Conservation (phyloP, 2,329 filamentous ascomycete species). For the Akanthomyces lecanii region DNA sequence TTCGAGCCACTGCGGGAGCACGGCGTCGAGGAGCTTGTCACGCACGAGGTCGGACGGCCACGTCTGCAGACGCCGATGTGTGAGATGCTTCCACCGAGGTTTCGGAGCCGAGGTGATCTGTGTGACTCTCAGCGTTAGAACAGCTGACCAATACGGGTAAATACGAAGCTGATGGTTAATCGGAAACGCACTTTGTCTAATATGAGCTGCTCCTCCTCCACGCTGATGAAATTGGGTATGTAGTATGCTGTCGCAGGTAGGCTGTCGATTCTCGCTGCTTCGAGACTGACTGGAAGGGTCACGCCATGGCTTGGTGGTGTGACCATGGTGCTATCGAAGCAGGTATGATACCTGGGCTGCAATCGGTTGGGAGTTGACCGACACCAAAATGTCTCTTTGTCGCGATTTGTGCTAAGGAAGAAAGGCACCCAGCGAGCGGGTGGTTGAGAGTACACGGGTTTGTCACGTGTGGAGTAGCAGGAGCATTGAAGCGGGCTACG, state of each 20-base stretch:
- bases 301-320: slow-evolving; percentile 10
- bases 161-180: background rate
- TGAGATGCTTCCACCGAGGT: slow-evolving; percentile 79
- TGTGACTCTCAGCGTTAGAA: slow-evolving; percentile 9
- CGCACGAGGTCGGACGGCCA: slow-evolving; percentile 81
- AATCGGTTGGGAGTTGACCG: background rate
- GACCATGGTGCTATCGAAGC: background rate
- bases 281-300: slow-evolving; percentile 45
- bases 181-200: slow-evolving; percentile 58
- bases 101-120: slow-evolving; percentile 61
- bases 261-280: slow-evolving; percentile 46
- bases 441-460: background rate
- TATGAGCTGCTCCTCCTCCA: slow-evolving; percentile 67
- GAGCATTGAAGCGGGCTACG: background rate
- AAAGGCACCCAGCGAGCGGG: background rate
- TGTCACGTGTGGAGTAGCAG: background rate
- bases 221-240: slow-evolving; percentile 76
- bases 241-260: slow-evolving; percentile 73
- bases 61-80: slow-evolving; percentile 85
- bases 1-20: slow-evolving; percentile 71
- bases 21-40: slow-evolving; percentile 69
- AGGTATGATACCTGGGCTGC: background rate
- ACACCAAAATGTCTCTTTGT: background rate
- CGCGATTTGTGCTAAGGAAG: background rate
- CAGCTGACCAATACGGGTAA: background rate